Evolutionary conservation across 1,284 basidiomycete genomes (phyloP), one percentile per base, ranked within the genome.

Genomic region (Cryptococcus sp.): DNA sequence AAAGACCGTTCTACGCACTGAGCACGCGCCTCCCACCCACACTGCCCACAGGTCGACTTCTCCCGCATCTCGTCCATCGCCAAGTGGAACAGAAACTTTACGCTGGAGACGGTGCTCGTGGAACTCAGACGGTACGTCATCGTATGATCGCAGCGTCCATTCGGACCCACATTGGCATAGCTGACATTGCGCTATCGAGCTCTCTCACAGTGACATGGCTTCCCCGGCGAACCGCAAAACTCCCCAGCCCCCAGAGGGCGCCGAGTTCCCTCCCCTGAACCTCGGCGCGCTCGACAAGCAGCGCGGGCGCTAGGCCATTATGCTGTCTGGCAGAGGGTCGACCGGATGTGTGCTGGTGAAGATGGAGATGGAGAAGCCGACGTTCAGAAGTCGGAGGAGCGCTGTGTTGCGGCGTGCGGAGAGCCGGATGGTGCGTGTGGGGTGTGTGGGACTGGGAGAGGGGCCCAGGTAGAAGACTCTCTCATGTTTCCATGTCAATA

Each of bases 191-290:
- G 12, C 21, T 16, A 7, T 16, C 35, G 16, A n/a, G n/a, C 20
- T 36, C 11, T 36, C 24, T 11, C 21, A 40, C 68, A 97, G 93
- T 79, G 93, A 96, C 76, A 98, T 98, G 95, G 92, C 87, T 1
- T 84, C 88, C 45, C 86, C 88, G 64, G 83, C 84, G 57, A 98
- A 98, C 77, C 83, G 93, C 69, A 98, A 98, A 80, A 83, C 95
- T 45, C 88, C 92, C 35, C 95, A 98, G 79, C 95, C 95, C 3
- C 84, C 87, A 21, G 95, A 98, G 77, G 92, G 92, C 57, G 84
- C 83, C 63, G 75, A 78, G 55, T 78, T 73, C 65, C 73, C 76
- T 1, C 71, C 73, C 11, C 44, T 72, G 23, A 73, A 78, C 54
- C 59, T 78, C 18, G 56, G 65, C n/a, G 57, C 62, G 3, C 56